phyloP scores from a whole-genome alignment of 768 basidiomycete species.

The Suillus fuscotomentosus region DNA sequence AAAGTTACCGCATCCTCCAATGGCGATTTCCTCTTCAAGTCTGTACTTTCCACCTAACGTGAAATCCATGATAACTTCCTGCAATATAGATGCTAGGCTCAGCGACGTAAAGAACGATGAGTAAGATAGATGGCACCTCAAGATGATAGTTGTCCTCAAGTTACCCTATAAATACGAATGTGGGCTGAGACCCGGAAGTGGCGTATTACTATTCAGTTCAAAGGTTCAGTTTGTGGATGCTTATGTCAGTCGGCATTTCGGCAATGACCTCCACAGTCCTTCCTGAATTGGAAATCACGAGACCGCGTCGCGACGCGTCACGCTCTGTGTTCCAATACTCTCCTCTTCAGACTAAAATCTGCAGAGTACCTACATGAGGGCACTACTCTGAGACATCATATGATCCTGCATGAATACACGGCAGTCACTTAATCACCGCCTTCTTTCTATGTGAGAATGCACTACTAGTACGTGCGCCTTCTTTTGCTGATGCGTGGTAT shows the following conservation, averaged over 20 bases:
- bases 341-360: too few species aligned
- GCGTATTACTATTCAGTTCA: constrained; percentile 2
- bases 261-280: neutral
- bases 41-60: constrained; percentile 77
- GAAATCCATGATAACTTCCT: constrained; percentile 25
- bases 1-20: constrained; percentile 68
- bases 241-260: constrained; percentile 25
- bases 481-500: neutral
- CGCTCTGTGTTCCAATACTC: too few species aligned
- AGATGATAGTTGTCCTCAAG: neutral
- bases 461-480: neutral
- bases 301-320: constrained; percentile 26
- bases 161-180: neutral
- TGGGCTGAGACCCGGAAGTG: constrained; percentile 5
- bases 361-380: too few species aligned
- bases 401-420: neutral
- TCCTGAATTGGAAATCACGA: constrained; percentile 19
- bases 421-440: neutral
- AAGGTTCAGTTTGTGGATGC: constrained; percentile 12
- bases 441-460: neutral
- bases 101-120: neutral
- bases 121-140: neutral
- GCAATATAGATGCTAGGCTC: neutral
- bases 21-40: constrained; percentile 77
- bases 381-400: neutral